These are phyloP conservation scores for Yamadazyma akitaensis DNA, from an alignment of 805 yeast genomes.

Conservation along the genomic window DNA sequence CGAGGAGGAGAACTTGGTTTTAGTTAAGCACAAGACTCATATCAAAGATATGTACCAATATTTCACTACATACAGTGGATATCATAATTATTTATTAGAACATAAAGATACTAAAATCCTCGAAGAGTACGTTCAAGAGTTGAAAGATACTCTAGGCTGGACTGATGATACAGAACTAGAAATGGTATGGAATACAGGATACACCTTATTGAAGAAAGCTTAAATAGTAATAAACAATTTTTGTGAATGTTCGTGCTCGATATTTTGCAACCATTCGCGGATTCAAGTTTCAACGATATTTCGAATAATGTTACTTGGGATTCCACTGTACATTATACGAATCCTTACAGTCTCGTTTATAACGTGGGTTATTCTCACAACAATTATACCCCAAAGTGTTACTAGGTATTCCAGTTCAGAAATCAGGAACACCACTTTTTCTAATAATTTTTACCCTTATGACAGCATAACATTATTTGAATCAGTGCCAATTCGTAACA, in stretches of 20 bases:
- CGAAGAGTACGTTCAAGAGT: constrained; percentile 29
- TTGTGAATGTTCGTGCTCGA: neutral
- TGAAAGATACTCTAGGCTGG: constrained; percentile 48
- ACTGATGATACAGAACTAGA: constrained; percentile 38
- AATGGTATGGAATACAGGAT: constrained; percentile 50
- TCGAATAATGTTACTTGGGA: constrained; percentile 7
- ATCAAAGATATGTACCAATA: constrained; percentile 50
- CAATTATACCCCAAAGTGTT: constrained; percentile 36
- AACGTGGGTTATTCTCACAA: constrained; percentile 38
- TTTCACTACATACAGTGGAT: constrained; percentile 68
- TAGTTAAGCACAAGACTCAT: constrained; percentile 38
- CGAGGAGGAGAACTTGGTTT: constrained; percentile 20
- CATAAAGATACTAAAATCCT: constrained; percentile 32
- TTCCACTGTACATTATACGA: constrained; percentile 4
- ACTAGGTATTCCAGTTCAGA: constrained; percentile 27
- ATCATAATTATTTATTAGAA: constrained; percentile 52
- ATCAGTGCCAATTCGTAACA: constrained; percentile 31
- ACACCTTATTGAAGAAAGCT: constrained; percentile 43
- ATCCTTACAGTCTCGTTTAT: constrained; percentile 21
- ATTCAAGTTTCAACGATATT: neutral
- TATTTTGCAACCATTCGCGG: constrained; percentile 1
- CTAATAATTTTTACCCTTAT: constrained; percentile 28
- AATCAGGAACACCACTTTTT: constrained; percentile 25
- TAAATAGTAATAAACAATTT: neutral
- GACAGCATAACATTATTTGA: constrained; percentile 35